Conservation (phyloP, 78 protist species). For the Cavenderia fasciculata region DNA sequence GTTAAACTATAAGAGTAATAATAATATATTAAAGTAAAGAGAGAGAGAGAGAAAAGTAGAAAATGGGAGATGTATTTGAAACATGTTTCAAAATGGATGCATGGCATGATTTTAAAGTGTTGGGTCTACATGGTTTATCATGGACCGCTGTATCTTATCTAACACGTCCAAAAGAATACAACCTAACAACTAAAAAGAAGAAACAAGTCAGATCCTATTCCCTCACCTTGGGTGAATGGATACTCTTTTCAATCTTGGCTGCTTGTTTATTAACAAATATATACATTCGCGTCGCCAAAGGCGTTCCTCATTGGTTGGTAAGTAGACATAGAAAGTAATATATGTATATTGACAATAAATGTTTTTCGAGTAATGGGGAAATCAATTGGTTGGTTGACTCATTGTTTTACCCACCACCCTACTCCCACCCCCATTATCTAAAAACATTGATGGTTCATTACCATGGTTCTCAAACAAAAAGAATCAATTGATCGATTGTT, state of each 20-base stretch:
- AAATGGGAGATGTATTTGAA: constrained; percentile 10
- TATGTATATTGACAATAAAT: too few species aligned
- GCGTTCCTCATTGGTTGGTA: constrained; percentile 72
- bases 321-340: background rate
- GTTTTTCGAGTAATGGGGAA: too few species aligned
- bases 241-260: background rate
- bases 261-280: background rate
- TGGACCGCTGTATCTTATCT: background rate
- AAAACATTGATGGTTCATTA: too few species aligned
- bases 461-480: too few species aligned
- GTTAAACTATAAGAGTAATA: background rate
- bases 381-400: background rate
- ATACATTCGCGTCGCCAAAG: constrained; percentile 18
- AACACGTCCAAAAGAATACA: background rate
- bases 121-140: background rate
- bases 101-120: constrained; percentile 3
- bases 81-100: constrained; percentile 26
- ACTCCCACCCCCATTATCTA: too few species aligned
- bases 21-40: background rate
- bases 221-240: background rate
- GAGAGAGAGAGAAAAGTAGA: background rate
- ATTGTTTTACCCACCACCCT: too few species aligned
- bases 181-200: background rate
- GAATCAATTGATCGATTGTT: too few species aligned
- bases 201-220: background rate